Evolutionary conservation across 495 filamentous ascomycete species (phyloP).

Genomic region (Podospora australis): DNA sequence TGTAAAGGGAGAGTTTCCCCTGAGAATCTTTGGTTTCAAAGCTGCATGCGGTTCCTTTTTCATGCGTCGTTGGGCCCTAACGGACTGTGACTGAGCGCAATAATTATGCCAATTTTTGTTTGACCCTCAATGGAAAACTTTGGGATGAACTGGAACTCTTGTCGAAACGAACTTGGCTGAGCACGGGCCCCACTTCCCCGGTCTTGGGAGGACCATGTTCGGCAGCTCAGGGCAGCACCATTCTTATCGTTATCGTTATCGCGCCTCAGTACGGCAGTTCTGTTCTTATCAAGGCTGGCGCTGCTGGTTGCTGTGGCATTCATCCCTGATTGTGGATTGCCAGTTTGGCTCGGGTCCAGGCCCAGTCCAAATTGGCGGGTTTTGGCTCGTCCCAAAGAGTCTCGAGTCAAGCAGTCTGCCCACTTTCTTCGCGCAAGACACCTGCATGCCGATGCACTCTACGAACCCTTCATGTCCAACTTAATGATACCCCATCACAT

Average conservation of each 20-base stretch:
- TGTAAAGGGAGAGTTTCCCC: not conserved
- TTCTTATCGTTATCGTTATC: not conserved
- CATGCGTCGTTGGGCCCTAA: too few relatives aligned
- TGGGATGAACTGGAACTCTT: too few relatives aligned
- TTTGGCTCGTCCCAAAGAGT: too few relatives aligned
- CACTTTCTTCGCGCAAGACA: not conserved
- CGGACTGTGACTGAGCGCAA: too few relatives aligned
- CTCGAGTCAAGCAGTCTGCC: conserved; percentile 1
- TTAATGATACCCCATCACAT: too few relatives aligned
- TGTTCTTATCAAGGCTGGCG: not conserved
- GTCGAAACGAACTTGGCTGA: too few relatives aligned
- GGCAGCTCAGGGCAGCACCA: not conserved
- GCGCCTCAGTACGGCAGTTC: too few relatives aligned
- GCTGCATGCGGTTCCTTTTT: conserved; percentile 9
- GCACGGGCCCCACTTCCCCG: not conserved
- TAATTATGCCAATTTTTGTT: too few relatives aligned
- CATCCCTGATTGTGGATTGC: not conserved
- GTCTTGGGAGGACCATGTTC: not conserved
- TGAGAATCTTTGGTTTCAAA: conserved; percentile 7
- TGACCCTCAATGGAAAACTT: too few relatives aligned
- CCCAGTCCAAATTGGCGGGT: not conserved
- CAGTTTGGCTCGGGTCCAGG: not conserved
- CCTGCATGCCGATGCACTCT: not conserved
- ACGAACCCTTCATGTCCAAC: too few relatives aligned
- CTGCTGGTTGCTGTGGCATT: not conserved